Evolutionary conservation across 306 rosid species (phyloP).

Genomic region (Sphenostylis stenocarpa): DNA sequence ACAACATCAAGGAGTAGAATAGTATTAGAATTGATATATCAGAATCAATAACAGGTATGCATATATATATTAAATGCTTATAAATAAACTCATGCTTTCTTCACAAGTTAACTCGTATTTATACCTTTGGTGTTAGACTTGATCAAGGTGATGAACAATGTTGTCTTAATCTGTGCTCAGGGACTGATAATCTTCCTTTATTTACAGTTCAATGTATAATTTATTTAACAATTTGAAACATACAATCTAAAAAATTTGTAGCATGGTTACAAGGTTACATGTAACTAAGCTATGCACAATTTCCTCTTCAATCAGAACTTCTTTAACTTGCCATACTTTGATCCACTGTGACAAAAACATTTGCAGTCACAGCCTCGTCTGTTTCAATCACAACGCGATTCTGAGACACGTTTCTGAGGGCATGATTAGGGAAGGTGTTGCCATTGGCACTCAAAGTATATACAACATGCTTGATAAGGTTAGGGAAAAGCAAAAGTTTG

Average conservation of each 20-base stretch:
- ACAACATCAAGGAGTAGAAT: too few relatives aligned
- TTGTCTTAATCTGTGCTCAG: too few relatives aligned
- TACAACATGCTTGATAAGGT: conserved; percentile 64
- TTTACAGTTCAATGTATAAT: neutral
- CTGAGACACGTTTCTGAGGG: conserved; percentile 58
- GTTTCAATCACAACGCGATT: conserved; percentile 67
- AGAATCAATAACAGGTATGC: too few relatives aligned
- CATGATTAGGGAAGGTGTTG: conserved; percentile 55
- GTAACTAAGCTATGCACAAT: conserved; percentile 5
- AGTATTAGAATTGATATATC: too few relatives aligned
- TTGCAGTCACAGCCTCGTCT: conserved; percentile 42
- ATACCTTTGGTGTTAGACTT: too few relatives aligned
- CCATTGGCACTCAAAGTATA: conserved; percentile 50
- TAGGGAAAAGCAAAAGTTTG: conserved; percentile 59
- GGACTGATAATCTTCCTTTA: too few relatives aligned
- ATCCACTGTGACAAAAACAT: conserved; percentile 60
- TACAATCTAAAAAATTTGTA: neutral
- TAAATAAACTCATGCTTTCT: too few relatives aligned
- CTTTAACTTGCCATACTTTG: conserved; percentile 46
- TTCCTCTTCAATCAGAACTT: conserved; percentile 21
- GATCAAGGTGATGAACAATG: too few relatives aligned
- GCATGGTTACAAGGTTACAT: neutral
- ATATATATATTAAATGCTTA: too few relatives aligned
- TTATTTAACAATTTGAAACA: neutral
- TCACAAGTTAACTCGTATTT: too few relatives aligned